These are phyloP conservation scores for Oryza officinalis DNA, from an alignment of 176 grass and related monocot species.

Conservation along the genomic window DNA sequence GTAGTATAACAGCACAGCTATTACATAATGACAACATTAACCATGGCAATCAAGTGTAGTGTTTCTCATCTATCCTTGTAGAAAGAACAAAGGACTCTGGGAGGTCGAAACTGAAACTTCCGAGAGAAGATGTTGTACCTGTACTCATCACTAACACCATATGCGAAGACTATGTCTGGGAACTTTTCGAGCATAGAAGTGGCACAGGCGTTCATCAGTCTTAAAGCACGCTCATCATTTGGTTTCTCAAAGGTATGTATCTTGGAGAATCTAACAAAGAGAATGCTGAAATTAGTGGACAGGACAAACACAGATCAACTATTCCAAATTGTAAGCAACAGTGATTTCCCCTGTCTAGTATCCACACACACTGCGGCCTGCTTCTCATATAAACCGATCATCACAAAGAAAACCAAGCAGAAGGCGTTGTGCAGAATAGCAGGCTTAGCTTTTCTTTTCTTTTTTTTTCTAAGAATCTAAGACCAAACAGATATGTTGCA, in stretches of 20 bases:
- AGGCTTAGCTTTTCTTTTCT: not conserved
- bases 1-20: not conserved
- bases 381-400: not conserved
- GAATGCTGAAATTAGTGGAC: constrained; percentile 30
- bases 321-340: not conserved
- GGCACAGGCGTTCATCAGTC: constrained; percentile 74
- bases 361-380: not conserved
- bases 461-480: not conserved
- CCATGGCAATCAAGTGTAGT: not conserved
- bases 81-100: not conserved
- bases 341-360: not conserved
- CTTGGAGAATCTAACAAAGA: constrained; percentile 68
- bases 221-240: constrained; percentile 68
- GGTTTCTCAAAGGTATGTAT: constrained; percentile 76
- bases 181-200: constrained; percentile 72
- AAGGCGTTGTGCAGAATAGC: not conserved
- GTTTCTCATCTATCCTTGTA: not conserved
- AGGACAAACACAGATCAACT: constrained; percentile 15
- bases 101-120: constrained; percentile 6
- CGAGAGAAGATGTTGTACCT: constrained; percentile 44
- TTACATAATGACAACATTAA: not conserved
- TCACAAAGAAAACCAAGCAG: not conserved
- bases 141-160: constrained; percentile 94
- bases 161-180: constrained; percentile 84
- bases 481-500: not conserved